Percentiles rank a stretch among this genome's conserved stretches.
Evolutionary conservation across 1,284 basidiomycete species (phyloP).

Genomic region (Irpex sp.): DNA sequence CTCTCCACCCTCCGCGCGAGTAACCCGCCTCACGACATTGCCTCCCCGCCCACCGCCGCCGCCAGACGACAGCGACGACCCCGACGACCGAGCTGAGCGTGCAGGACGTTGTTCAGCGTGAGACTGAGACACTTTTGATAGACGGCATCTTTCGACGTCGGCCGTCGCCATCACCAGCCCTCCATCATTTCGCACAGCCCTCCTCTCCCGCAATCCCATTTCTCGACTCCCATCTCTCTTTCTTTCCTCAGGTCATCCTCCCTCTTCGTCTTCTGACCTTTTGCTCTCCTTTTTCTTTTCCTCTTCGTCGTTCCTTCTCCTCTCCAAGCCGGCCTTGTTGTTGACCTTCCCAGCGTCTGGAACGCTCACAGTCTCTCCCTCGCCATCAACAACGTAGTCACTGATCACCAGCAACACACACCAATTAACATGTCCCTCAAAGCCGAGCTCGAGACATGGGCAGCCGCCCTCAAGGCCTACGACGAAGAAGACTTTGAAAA

Average conservation of each 20-base stretch:
- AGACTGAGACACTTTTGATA: background rate
- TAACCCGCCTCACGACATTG: background rate
- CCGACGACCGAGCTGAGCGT: background rate
- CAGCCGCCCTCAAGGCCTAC: slow-evolving; percentile 79
- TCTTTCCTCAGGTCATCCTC: background rate
- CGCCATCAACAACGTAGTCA: background rate
- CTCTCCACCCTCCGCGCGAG: background rate
- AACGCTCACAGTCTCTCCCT: slow-evolving; percentile 7
- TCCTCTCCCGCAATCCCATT: background rate
- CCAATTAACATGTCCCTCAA: slow-evolving; percentile 65
- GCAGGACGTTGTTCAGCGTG: background rate
- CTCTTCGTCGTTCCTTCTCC: slow-evolving; percentile 23
- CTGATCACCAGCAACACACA: slow-evolving; percentile 1
- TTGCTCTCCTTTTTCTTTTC: slow-evolving; percentile 24
- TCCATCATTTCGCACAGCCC: background rate
- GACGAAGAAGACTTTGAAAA: slow-evolving; percentile 78
- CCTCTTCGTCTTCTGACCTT: slow-evolving; percentile 10
- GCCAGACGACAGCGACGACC: background rate
- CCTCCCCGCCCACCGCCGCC: too few relatives aligned
- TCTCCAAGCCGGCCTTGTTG: slow-evolving; percentile 12
- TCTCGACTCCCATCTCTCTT: background rate
- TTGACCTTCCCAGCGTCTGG: slow-evolving; percentile 9
- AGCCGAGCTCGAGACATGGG: slow-evolving; percentile 86
- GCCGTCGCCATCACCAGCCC: background rate
- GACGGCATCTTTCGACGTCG: slow-evolving; percentile 1